Conservation (phyloP, 352 stramenopile species). For the Pythium phragmitis region DNA sequence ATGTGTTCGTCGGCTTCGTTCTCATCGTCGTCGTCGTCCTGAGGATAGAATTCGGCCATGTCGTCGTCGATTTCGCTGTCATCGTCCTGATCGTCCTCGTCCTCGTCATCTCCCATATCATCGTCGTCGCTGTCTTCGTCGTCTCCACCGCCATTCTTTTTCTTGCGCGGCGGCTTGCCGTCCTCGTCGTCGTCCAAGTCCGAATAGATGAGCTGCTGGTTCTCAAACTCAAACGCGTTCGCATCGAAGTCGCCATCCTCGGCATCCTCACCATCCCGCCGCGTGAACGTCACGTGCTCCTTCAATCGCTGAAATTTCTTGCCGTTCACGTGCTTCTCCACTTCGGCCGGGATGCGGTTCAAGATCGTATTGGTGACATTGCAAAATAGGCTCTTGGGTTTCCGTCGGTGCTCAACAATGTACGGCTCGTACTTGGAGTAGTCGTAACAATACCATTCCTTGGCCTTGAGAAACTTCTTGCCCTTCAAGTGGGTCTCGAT, state of each 20-base stretch:
- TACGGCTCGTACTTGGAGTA: constrained; percentile 91
- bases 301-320: constrained; percentile 86
- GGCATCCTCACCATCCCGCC: constrained; percentile 31
- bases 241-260: constrained; percentile 65
- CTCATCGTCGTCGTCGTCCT: constrained; percentile 38
- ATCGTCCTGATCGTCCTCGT: constrained; percentile 26
- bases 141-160: constrained; percentile 16
- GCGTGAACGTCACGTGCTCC: constrained; percentile 59
- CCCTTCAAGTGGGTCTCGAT: constrained; percentile 68
- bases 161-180: constrained; percentile 2
- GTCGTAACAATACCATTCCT: constrained; percentile 88
- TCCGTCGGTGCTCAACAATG: constrained; percentile 84
- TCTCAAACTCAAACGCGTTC: constrained; percentile 82
- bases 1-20: constrained; percentile 32
- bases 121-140: constrained; percentile 28
- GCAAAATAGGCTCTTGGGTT: constrained; percentile 85
- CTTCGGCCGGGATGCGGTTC: constrained; percentile 87
- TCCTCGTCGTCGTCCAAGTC: constrained; percentile 60
- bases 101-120: constrained; percentile 24
- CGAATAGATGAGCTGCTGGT: constrained; percentile 68
- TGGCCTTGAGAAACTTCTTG: constrained; percentile 82
- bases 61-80: constrained; percentile 39
- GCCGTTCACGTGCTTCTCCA: constrained; percentile 89
- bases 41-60: constrained; percentile 64
- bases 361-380: constrained; percentile 83